Base-by-base conservation (phyloP, 2,329 filamentous ascomycete genomes). In the Penicillium hesseltinei region DNA sequence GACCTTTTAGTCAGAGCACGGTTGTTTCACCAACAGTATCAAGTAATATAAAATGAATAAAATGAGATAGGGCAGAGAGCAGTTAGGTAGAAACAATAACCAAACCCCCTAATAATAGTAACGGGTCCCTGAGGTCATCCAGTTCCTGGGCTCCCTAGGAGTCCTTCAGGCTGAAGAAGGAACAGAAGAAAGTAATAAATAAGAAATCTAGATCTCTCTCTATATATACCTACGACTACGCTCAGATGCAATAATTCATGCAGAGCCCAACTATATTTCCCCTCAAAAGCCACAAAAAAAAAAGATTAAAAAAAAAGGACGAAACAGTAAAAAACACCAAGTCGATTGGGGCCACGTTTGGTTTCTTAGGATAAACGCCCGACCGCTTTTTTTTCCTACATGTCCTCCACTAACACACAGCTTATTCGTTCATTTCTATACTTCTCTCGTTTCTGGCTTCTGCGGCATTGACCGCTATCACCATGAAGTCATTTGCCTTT, bases 401-500 rank as follows among this genome's bases (percentile, higher is more conserved):
- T 53, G 36, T 47, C 47, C 39, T 55, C 46, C 53, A 48, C 50
- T 47, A 36, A 40, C 36, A 47, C 39, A 42, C 57, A 55, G 51
- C 51, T 47, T 47, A 57, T 48, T 63, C 53, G 54, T 54, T 38
- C 43, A 45, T 46, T 27, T 49, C 25, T 55, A 46, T 50, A 45
- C 25, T 38, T 38, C 31, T n/a, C 13, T 48, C 25, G 31, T 42
- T 49, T 55, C 49, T 58, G 63, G 48, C 53, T 56, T 52, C 36
- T 49, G 66, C 63, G 65, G 63, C 58, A 61, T 66, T 68, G 63
- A 66, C 63, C 63, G 65, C 66, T 63, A 60, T 53, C 54, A 45
- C 48, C 53, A 95, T 95, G 91, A 92, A 83, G 83, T 77, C 86
- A 67, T 80, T 84, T 57, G 69, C 76, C 66, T 78, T 90, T 67